Base-by-base conservation (phyloP, 2,329 filamentous ascomycete species). In the Epichloe glyceriae region DNA sequence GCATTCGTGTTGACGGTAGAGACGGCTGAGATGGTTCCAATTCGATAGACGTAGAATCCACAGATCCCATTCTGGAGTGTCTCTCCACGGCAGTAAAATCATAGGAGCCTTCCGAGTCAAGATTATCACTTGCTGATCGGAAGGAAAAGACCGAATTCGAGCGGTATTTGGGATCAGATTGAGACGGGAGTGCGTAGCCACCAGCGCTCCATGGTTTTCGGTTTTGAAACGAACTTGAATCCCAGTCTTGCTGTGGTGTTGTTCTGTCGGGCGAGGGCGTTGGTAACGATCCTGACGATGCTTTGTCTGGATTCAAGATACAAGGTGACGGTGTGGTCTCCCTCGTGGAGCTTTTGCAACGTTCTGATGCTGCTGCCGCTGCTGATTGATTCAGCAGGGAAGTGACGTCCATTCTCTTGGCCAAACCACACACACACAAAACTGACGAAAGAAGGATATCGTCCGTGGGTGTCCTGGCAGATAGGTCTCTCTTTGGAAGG, bases 141-240 rank as follows among this genome's bases (percentile, higher is more conserved):
- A 55, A 49, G 2, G 58, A 54, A 33, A 56, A 56, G 6, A 56
- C 48, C 26, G 59, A 54, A 40, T 51, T 53, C 37, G 57, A 60
- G 17, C 54, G 57, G 39, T 60, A 55, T 53, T 69, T 71, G 19
- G 63, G 62, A 45, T 73, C 68, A 49, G 68, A 54, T 12, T 67
- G 64, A 42, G 70, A 60, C 4, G 73, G 70, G 20, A 76, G 63
- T 22, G 70, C 71, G 54, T 73, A 76, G 41, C 73, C 73, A 35
- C 68, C 70, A 17, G 70, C 74, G 53, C 74, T 71, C 75, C 75
- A 78, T 49, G 74, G 74, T 39, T 66, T 75, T 50, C 73, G 70
- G 33, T 53, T 55, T 55, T 54, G 60, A 19, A 49, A 55, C 34
- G 60, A 54, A 26, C 51, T 57, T 19, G 51, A 42, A 43, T 59